A percentile compares a stretch with the other conserved stretches of the same genome.
phyloP scores from a whole-genome alignment of 2,329 filamentous ascomycete genomes.

The Aspergillus brasiliensis region DNA sequence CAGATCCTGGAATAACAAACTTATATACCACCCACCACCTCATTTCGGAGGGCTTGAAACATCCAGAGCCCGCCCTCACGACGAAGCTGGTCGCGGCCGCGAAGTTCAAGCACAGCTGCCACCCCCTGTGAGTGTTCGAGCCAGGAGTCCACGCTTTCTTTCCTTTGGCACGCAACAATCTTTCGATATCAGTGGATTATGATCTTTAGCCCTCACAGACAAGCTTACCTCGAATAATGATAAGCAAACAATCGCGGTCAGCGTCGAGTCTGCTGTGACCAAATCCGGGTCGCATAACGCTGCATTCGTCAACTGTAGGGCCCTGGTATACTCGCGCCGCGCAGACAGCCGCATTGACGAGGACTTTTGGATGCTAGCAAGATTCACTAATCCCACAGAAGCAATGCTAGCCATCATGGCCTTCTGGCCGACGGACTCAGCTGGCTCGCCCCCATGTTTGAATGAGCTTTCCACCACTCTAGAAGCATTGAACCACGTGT shows the following conservation, averaged over 20 bases:
- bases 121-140: constrained; percentile 1
- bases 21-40: background rate
- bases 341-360: background rate
- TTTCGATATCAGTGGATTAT: background rate
- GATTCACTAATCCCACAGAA: constrained; percentile 3
- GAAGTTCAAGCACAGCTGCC: constrained; percentile 3
- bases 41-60: constrained; percentile 4
- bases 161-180: constrained; percentile 1
- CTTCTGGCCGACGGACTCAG: background rate
- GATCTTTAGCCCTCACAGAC: no score
- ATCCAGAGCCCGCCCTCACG: background rate
- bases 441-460: background rate
- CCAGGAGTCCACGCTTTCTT: background rate
- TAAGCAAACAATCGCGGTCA: constrained; percentile 1
- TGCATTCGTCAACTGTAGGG: constrained; percentile 1
- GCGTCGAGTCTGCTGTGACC: constrained; percentile 2
- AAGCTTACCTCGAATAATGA: constrained; percentile 2
- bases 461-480: background rate
- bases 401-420: constrained; percentile 7
- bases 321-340: constrained; percentile 1
- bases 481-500: background rate
- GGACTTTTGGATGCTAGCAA: background rate
- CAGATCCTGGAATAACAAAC: background rate
- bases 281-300: background rate
- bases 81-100: constrained; percentile 1